phyloP scores from a whole-genome alignment of 768 basidiomycete species.

The Lentinus brumalis region DNA sequence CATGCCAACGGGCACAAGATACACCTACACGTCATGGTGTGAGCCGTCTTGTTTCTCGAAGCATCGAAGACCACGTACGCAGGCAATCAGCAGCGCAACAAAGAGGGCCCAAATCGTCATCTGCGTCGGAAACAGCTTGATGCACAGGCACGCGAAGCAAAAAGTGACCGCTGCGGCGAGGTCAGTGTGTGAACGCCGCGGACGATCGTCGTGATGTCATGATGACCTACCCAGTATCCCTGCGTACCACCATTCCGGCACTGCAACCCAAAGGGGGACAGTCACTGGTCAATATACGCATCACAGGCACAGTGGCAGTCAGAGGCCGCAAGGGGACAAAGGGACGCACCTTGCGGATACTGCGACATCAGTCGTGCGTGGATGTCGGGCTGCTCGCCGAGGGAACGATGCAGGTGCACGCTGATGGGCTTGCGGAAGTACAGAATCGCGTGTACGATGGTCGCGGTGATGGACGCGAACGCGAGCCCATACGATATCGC shows the following conservation, averaged over 20 bases:
- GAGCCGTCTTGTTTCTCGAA: constrained; percentile 20
- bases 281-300: background rate
- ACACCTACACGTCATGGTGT: constrained; percentile 38
- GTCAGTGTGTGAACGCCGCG: background rate
- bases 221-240: constrained; percentile 37
- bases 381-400: constrained; percentile 50
- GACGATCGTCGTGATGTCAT: background rate
- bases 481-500: constrained; percentile 43
- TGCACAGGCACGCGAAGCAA: constrained; percentile 58
- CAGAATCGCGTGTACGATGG: constrained; percentile 44
- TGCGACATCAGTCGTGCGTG: constrained; percentile 48
- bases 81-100: constrained; percentile 47
- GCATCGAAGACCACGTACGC: constrained; percentile 7
- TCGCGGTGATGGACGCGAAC: constrained; percentile 50
- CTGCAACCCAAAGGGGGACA: background rate
- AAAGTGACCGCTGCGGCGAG: constrained; percentile 48
- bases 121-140: constrained; percentile 62
- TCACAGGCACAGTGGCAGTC: background rate
- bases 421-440: constrained; percentile 46
- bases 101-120: constrained; percentile 71
- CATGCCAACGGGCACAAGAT: constrained; percentile 78
- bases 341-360: constrained; percentile 24
- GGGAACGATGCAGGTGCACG: constrained; percentile 42
- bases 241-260: constrained; percentile 54
- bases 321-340: background rate